Conservation (phyloP, 1,284 basidiomycete genomes). For the Flammula alnicola region DNA sequence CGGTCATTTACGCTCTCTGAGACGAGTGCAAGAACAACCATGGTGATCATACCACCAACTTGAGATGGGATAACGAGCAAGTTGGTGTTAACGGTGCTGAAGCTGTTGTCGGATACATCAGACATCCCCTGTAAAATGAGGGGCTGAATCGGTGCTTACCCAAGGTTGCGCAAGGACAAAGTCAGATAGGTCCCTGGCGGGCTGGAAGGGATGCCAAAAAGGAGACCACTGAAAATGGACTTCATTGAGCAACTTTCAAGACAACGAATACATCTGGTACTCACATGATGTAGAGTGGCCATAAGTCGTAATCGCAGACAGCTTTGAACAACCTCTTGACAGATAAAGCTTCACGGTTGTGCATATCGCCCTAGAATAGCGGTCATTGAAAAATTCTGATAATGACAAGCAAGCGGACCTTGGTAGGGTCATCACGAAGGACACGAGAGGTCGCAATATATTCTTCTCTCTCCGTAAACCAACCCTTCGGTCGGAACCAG, state of each 20-base stretch:
- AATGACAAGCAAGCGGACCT: no score
- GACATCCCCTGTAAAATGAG: neutral
- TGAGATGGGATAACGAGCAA: slow-evolving; percentile 14
- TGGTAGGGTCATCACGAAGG: slow-evolving; percentile 71
- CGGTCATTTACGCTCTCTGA: slow-evolving; percentile 62
- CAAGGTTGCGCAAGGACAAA: slow-evolving; percentile 60
- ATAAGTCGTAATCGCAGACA: slow-evolving; percentile 66
- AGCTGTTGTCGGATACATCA: neutral
- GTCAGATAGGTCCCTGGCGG: slow-evolving; percentile 64
- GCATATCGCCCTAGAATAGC: no score
- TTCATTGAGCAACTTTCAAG: neutral
- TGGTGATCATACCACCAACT: slow-evolving; percentile 25
- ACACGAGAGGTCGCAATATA: slow-evolving; percentile 54
- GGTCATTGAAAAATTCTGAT: no score
- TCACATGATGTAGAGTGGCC: slow-evolving; percentile 69
- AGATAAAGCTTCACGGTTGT: slow-evolving; percentile 75
- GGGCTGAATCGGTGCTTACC: slow-evolving; percentile 34
- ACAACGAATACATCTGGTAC: neutral
- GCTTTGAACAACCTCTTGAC: slow-evolving; percentile 56
- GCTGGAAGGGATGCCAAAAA: slow-evolving; percentile 40
- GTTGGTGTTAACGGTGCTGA: slow-evolving; percentile 9
- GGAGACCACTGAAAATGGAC: slow-evolving; percentile 9
- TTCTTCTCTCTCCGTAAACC: slow-evolving; percentile 57
- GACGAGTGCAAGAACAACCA: slow-evolving; percentile 53
- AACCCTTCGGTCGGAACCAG: slow-evolving; percentile 70